Evolutionary conservation across 768 basidiomycete genomes (phyloP).

Genomic region (Podaxis sp.): DNA sequence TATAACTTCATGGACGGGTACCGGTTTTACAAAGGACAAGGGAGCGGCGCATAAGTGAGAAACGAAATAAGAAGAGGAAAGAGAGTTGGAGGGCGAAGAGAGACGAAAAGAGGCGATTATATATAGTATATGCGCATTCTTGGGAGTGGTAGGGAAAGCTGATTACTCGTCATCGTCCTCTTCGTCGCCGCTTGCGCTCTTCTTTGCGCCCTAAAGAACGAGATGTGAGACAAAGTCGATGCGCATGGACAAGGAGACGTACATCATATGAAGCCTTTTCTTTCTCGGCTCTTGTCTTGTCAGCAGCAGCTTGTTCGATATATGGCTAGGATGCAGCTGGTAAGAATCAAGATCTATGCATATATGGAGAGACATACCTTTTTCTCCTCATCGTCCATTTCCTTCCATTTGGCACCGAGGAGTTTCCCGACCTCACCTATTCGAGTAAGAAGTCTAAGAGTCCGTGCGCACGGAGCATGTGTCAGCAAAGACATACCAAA

Average conservation of each 20-base stretch:
- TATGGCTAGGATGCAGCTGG: slow-evolving; percentile 62
- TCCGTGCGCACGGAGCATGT: slow-evolving; percentile 5
- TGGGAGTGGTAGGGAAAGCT: background rate
- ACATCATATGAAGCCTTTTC: slow-evolving; percentile 62
- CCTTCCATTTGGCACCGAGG: slow-evolving; percentile 97
- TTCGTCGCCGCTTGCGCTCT: slow-evolving; percentile 31
- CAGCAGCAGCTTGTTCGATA: slow-evolving; percentile 78
- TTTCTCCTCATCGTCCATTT: slow-evolving; percentile 88
- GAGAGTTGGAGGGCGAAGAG: background rate
- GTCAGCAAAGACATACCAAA: slow-evolving; percentile 63
- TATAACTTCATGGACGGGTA: slow-evolving; percentile 1
- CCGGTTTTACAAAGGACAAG: background rate
- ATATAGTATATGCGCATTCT: slow-evolving; percentile 14
- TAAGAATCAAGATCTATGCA: slow-evolving; percentile 11
- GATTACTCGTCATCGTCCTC: slow-evolving; percentile 31
- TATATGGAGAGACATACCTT: slow-evolving; percentile 54
- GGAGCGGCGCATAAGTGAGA: slow-evolving; percentile 6
- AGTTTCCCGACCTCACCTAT: slow-evolving; percentile 91
- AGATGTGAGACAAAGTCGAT: background rate
- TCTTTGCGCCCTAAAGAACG: slow-evolving; percentile 21
- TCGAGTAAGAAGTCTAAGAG: slow-evolving; percentile 9
- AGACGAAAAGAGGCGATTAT: slow-evolving; percentile 10
- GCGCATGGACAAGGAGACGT: slow-evolving; percentile 8
- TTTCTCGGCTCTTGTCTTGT: slow-evolving; percentile 85
- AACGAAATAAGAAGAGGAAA: background rate